A percentile compares a stretch with the other conserved stretches of the same genome.
phyloP scores from a whole-genome alignment of 345 rosid species.

The Euphorbia pulcherrima region DNA sequence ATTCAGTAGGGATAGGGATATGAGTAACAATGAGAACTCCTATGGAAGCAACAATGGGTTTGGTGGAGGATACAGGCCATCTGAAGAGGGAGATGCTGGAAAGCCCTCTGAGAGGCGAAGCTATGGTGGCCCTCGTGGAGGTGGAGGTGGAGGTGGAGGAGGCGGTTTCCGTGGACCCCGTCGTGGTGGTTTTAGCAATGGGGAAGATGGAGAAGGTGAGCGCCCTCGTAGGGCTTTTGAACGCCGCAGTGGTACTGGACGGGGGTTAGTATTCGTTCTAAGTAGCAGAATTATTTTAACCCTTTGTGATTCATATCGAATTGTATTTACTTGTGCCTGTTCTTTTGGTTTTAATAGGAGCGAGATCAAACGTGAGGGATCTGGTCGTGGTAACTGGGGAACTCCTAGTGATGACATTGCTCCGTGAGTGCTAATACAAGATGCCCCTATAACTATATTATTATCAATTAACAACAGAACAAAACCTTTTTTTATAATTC shows the following conservation, averaged over 20 bases:
- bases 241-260: constrained; percentile 91
- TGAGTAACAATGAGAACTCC: constrained; percentile 40
- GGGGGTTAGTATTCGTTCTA: constrained; percentile 56
- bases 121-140: constrained; percentile 46
- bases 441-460: too few relatives aligned
- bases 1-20: constrained; percentile 58
- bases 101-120: constrained; percentile 52
- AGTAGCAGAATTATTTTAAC: background rate
- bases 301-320: background rate
- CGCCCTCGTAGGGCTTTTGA: constrained; percentile 63
- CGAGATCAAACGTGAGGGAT: constrained; percentile 78
- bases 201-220: constrained; percentile 64
- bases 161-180: constrained; percentile 74
- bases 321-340: background rate
- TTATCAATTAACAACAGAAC: too few relatives aligned
- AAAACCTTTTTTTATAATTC: background rate
- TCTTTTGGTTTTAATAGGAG: constrained; percentile 35
- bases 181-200: constrained; percentile 64
- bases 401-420: constrained; percentile 65
- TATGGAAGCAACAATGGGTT: constrained; percentile 49
- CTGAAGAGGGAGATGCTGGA: constrained; percentile 65
- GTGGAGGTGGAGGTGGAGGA: too few relatives aligned
- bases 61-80: constrained; percentile 50
- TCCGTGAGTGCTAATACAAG: constrained; percentile 39
- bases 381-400: constrained; percentile 99